phyloP scores from a whole-genome alignment of 805 yeast species.

The Starmera dryadoides region DNA sequence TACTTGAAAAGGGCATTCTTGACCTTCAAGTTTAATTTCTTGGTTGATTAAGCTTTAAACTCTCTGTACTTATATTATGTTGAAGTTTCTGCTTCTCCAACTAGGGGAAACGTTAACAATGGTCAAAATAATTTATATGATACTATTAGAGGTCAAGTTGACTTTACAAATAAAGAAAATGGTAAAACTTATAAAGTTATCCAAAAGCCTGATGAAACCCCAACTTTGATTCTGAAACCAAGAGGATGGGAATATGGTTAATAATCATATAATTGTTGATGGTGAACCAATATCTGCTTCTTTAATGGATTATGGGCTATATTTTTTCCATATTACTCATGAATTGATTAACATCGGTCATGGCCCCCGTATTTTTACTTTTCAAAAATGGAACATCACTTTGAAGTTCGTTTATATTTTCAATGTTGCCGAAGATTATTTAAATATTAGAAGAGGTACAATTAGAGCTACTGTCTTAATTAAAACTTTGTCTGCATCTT shows the following conservation, averaged over 20 bases:
- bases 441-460: slow-evolving; percentile 67
- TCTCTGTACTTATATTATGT: slow-evolving; percentile 81
- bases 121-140: slow-evolving; percentile 77
- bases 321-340: slow-evolving; percentile 69
- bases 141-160: slow-evolving; percentile 61
- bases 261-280: slow-evolving; percentile 62
- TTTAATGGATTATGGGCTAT: slow-evolving; percentile 71
- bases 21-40: slow-evolving; percentile 70
- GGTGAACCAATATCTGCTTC: slow-evolving; percentile 79
- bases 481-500: slow-evolving; percentile 79
- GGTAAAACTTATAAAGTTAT: slow-evolving; percentile 19
- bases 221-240: slow-evolving; percentile 78
- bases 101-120: slow-evolving; percentile 72
- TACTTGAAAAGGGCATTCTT: slow-evolving; percentile 77
- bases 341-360: slow-evolving; percentile 55
- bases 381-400: slow-evolving; percentile 83
- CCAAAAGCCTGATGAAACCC: slow-evolving; percentile 45
- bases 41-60: slow-evolving; percentile 81
- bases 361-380: slow-evolving; percentile 79
- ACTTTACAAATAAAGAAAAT: slow-evolving; percentile 29
- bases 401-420: slow-evolving; percentile 74
- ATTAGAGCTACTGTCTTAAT: slow-evolving; percentile 76
- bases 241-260: slow-evolving; percentile 86
- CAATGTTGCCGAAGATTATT: slow-evolving; percentile 66
- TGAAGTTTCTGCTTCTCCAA: slow-evolving; percentile 81